Percentiles rank a stretch among this genome's conserved stretches.
phyloP scores from a whole-genome alignment of 2,329 filamentous ascomycete genomes.

The Pseudogymnoascus sp. region DNA sequence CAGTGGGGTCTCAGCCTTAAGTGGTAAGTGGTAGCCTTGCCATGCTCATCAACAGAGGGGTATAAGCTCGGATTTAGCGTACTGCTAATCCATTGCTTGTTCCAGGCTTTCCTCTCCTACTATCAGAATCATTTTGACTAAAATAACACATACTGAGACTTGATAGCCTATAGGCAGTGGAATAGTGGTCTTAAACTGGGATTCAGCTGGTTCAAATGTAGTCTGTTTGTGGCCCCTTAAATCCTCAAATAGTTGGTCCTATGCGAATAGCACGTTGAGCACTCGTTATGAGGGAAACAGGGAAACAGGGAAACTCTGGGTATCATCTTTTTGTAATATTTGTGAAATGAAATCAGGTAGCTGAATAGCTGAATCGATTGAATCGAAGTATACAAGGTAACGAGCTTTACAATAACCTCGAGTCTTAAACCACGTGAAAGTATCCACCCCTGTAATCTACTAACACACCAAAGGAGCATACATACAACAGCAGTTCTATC shows the following conservation, averaged over 20 bases:
- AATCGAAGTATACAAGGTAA: constrained; percentile 1
- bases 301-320: neutral
- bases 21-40: neutral
- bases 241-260: neutral
- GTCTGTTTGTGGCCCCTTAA: neutral
- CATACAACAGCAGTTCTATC: constrained; percentile 5
- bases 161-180: neutral
- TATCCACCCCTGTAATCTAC: constrained; percentile 6
- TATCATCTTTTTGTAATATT: neutral
- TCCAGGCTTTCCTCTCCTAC: neutral
- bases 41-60: neutral
- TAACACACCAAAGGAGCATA: constrained; percentile 3
- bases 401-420: neutral
- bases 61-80: neutral
- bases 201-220: neutral
- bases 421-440: neutral
- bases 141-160: neutral
- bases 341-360: neutral
- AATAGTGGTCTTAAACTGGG: neutral
- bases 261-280: neutral
- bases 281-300: neutral
- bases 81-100: neutral
- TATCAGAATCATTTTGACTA: too few relatives aligned
- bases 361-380: neutral
- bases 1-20: constrained; percentile 1